Evolutionary conservation across 2,329 filamentous ascomycete species (phyloP).

Genomic region (Botrytis porri): DNA sequence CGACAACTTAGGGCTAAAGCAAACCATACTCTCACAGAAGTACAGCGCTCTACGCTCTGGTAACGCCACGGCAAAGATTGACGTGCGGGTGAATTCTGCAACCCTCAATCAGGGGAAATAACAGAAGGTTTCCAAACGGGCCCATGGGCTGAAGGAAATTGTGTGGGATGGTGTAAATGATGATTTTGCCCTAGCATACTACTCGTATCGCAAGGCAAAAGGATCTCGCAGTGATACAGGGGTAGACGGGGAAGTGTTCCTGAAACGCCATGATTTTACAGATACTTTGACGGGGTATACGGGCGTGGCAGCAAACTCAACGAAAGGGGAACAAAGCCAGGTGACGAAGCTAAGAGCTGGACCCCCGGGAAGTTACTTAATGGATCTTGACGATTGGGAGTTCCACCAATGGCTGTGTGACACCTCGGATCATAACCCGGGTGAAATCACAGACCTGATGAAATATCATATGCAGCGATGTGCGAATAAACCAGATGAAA

Average conservation of each 20-base stretch:
- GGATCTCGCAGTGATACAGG: neutral
- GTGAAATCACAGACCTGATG: neutral
- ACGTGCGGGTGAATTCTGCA: neutral
- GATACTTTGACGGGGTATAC: neutral
- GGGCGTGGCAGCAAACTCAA: neutral
- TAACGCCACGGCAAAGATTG: neutral
- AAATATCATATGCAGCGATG: neutral
- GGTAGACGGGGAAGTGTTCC: neutral
- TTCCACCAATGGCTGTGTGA: neutral
- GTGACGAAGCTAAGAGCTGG: neutral
- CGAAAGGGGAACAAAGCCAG: neutral
- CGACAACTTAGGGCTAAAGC: neutral
- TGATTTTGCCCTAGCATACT: neutral
- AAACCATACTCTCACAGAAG: neutral
- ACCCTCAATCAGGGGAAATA: neutral
- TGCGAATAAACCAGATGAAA: rapidly evolving
- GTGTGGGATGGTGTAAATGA: neutral
- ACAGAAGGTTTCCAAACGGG: neutral
- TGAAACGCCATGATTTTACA: neutral
- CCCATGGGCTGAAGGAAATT: neutral
- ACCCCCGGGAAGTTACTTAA: neutral
- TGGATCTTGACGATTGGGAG: neutral
- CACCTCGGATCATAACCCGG: neutral
- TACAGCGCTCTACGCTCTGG: neutral
- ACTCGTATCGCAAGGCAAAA: neutral